Conservation (phyloP, 225 moss, liverwort and hornwort genomes). For the Polytrichum formosum region DNA sequence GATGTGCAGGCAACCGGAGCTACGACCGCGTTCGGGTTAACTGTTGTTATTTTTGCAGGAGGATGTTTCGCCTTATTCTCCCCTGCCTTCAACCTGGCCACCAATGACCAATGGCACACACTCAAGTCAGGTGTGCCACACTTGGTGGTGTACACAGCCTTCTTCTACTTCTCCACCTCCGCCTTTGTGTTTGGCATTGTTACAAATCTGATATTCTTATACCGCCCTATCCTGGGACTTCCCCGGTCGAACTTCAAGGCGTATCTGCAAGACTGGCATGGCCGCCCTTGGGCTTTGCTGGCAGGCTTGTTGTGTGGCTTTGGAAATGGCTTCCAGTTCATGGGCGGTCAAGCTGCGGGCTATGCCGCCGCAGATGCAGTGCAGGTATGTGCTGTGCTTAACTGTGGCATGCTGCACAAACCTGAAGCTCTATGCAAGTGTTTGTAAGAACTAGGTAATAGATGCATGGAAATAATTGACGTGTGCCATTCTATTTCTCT, state of each 20-base stretch:
- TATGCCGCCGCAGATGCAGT: slow-evolving; percentile 98
- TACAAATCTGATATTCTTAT: slow-evolving; percentile 69
- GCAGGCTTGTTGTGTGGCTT: slow-evolving; percentile 79
- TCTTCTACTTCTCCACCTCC: slow-evolving; percentile 83
- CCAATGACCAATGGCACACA: slow-evolving; percentile 89
- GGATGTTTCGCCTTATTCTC: slow-evolving; percentile 88
- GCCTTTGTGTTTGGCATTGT: slow-evolving; percentile 63
- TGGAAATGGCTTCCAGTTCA: slow-evolving; percentile 93
- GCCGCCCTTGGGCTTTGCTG: slow-evolving; percentile 68
- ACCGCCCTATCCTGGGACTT: slow-evolving; percentile 67
- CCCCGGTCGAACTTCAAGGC: slow-evolving; percentile 50
- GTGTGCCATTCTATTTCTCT: no score
- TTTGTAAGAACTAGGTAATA: no score
- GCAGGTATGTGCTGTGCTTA: slow-evolving; percentile 43
- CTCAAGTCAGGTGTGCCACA: slow-evolving; percentile 78
- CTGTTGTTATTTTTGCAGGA: slow-evolving; percentile 75
- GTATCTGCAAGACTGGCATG: slow-evolving; percentile 52
- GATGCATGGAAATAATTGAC: no score
- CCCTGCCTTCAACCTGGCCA: slow-evolving; percentile 89
- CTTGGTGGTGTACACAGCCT: slow-evolving; percentile 89
- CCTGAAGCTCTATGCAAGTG: no score
- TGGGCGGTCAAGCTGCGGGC: slow-evolving; percentile 97
- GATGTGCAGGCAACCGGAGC: slow-evolving; percentile 49
- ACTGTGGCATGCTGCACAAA: background rate
- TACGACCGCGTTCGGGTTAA: slow-evolving; percentile 62